Percentiles rank a stretch among this genome's conserved stretches.
Conservation (phyloP, 805 yeast species). For the Zygoascus bituminiphila region DNA sequence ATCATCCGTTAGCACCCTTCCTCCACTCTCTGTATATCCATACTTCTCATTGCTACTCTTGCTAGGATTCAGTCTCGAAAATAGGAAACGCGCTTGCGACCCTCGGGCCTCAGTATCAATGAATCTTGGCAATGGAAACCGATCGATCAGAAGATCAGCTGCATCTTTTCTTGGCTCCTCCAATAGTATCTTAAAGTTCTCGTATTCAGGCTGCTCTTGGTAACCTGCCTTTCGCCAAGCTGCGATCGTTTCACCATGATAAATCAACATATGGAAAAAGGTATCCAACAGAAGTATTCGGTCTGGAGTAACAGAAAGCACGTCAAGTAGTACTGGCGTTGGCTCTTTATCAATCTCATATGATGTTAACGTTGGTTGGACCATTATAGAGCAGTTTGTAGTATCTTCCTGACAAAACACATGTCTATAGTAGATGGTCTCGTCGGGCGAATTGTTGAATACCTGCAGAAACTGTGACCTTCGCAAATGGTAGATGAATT, state of each 20-base stretch:
- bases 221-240: slow-evolving; percentile 90
- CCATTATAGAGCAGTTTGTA: slow-evolving; percentile 86
- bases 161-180: slow-evolving; percentile 86
- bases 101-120: slow-evolving; percentile 95
- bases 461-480: slow-evolving; percentile 89
- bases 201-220: slow-evolving; percentile 79
- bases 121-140: slow-evolving; percentile 93
- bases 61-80: slow-evolving; percentile 85
- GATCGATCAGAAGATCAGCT: slow-evolving; percentile 73
- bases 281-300: slow-evolving; percentile 80
- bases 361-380: slow-evolving; percentile 86
- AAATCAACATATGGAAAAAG: slow-evolving; percentile 85
- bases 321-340: slow-evolving; percentile 80
- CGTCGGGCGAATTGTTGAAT: slow-evolving; percentile 94
- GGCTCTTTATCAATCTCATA: slow-evolving; percentile 71
- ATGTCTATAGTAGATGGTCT: slow-evolving; percentile 90
- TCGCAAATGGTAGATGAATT: slow-evolving; percentile 84
- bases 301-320: slow-evolving; percentile 78
- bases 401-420: slow-evolving; percentile 80
- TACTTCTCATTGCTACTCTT: slow-evolving; percentile 39
- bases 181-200: slow-evolving; percentile 69
- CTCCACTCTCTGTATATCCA: slow-evolving; percentile 34
- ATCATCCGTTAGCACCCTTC: slow-evolving; percentile 90
- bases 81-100: slow-evolving; percentile 89
- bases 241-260: slow-evolving; percentile 85